Base-by-base conservation (phyloP, 2,329 filamentous ascomycete species). In the Fusarium euwallaceae region DNA sequence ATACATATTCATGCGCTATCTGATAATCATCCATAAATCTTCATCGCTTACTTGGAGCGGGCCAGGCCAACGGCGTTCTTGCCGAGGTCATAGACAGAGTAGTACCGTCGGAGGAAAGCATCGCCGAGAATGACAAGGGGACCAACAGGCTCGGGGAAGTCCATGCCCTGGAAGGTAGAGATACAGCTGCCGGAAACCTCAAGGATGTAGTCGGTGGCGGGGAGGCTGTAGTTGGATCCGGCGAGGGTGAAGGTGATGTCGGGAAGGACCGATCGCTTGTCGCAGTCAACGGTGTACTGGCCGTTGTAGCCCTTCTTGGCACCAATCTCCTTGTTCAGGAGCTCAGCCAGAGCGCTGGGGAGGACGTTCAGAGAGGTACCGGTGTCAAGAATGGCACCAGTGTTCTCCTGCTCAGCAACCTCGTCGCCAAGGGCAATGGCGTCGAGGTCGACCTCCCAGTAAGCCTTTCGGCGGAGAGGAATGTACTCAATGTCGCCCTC, bases 381-480 rank as follows among this genome's bases (percentile, higher is more conserved):
- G 66, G 97, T 99, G 89, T 99, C 97, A 71, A 99, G 94, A 76
- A 99, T 98, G 80, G 95, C 94, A 86, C 97, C 97, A 69, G 95
- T 98, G 88, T 94, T 91, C 76, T 98, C 96, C 75, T 98, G 92
- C 84, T 98, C 93, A 71, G 95, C 95, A 76, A 91, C 92, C 81
- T 94, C 91, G 63, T 95, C 90, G 79, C 97, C 97, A 75, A 98
- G 95, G 66, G 93, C 92, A 86, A 99, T 97, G 75, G 95, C 89
- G 81, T 98, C 93, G 72, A 99, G 92, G 81, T 98, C 95, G 66
- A 99, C 96, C 90, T 99, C 97, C 97, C 97, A 99, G 91, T 99
- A 99, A 60, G 97, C 97, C 93, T 98, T 98, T 83, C 97, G 94
- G 84, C 97, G 94, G 78, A 99, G 91, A 65, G 97, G 97, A 78